Conservation (phyloP, 805 yeast species). For the Hanseniaspora hatyaiensis region DNA sequence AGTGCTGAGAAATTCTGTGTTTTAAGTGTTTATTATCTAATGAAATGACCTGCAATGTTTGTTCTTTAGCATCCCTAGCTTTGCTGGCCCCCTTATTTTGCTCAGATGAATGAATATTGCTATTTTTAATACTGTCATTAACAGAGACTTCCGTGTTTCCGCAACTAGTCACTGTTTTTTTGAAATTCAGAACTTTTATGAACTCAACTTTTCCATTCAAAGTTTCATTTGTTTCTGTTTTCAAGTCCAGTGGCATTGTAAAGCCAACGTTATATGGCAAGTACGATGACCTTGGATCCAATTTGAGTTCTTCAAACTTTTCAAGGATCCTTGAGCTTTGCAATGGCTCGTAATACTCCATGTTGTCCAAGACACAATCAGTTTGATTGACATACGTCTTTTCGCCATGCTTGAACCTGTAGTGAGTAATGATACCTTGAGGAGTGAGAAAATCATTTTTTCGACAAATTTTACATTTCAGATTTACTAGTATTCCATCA, state of each 20-base stretch:
- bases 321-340: slow-evolving; percentile 28
- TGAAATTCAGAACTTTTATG: slow-evolving; percentile 4
- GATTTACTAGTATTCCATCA: slow-evolving; percentile 58
- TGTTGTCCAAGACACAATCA: slow-evolving; percentile 58
- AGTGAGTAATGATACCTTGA: slow-evolving; percentile 70
- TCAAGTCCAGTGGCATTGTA: slow-evolving; percentile 16
- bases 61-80: not conserved
- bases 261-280: slow-evolving; percentile 26
- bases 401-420: slow-evolving; percentile 55
- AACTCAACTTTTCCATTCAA: slow-evolving; percentile 11
- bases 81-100: no score
- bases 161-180: not conserved
- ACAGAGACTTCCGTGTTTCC: not conserved
- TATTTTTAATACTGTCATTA: no score
- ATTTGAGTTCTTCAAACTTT: slow-evolving; percentile 23
- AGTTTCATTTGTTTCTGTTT: not conserved
- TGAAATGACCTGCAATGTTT: slow-evolving; percentile 7
- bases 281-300: slow-evolving; percentile 25
- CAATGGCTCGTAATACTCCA: slow-evolving; percentile 40
- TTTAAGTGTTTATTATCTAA: not conserved
- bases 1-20: not conserved
- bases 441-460: slow-evolving; percentile 64
- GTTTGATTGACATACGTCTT: slow-evolving; percentile 61
- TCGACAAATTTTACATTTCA: slow-evolving; percentile 57
- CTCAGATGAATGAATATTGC: no score